Conservation (phyloP, 2,329 filamentous ascomycete species). For the Leptoxyphium fumago region DNA sequence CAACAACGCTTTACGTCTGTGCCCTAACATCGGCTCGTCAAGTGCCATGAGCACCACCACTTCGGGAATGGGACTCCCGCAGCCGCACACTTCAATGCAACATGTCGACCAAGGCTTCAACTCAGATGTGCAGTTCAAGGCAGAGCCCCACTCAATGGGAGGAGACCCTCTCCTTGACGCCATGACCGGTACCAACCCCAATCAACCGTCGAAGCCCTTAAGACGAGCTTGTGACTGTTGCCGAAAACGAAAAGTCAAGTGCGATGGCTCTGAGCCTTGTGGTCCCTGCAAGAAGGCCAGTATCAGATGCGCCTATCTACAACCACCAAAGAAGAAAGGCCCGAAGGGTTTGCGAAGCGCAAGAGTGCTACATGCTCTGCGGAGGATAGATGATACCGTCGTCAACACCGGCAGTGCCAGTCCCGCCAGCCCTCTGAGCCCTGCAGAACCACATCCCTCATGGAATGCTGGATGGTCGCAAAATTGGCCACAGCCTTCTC, state of each 20-base stretch:
- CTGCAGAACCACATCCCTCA: slow-evolving; percentile 1
- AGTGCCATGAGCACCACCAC: too few species aligned
- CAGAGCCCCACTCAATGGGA: too few species aligned
- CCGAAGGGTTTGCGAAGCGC: slow-evolving; percentile 22
- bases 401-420: slow-evolving; percentile 4
- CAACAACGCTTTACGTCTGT: too few species aligned
- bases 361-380: slow-evolving; percentile 19
- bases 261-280: slow-evolving; percentile 20
- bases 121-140: too few species aligned
- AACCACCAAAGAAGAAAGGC: slow-evolving; percentile 23
- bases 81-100: too few species aligned
- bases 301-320: slow-evolving; percentile 21
- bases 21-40: too few species aligned
- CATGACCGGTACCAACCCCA: background rate
- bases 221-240: slow-evolving; percentile 24
- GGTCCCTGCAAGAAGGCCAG: slow-evolving; percentile 20
- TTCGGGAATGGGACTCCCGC: too few species aligned
- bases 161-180: background rate
- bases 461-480: background rate
- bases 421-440: slow-evolving; percentile 12
- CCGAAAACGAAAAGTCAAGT: slow-evolving; percentile 21
- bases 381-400: slow-evolving; percentile 18
- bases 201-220: slow-evolving; percentile 8
- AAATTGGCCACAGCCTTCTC: background rate
- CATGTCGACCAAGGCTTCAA: too few species aligned